Evolutionary conservation across 1,284 basidiomycete species (phyloP).

Genomic region (Rhizoctonia solani): DNA sequence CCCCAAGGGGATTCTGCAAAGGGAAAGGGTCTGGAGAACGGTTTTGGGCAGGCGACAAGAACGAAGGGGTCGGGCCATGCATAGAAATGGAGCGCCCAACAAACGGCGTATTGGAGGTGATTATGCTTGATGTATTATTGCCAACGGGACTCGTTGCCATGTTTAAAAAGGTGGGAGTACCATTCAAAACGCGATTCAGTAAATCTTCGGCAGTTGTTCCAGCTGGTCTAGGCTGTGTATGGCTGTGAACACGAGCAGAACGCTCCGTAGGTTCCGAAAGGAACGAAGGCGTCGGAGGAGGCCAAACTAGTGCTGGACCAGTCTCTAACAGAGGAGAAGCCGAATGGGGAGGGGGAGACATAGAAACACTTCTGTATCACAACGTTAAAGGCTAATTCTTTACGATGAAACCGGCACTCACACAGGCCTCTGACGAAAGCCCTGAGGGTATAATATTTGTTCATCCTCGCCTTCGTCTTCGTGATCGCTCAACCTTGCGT

Average conservation of each 20-base stretch:
- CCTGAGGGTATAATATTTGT: conserved; percentile 66
- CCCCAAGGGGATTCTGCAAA: too few relatives aligned
- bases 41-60: conserved; percentile 12
- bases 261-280: conserved; percentile 9
- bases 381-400: background rate
- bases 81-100: background rate
- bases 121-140: background rate
- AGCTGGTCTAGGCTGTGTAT: conserved; percentile 35
- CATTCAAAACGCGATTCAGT: conserved; percentile 58
- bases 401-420: background rate
- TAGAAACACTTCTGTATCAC: conserved; percentile 11
- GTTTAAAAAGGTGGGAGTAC: conserved; percentile 19
- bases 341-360: conserved; percentile 31
- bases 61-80: conserved; percentile 26
- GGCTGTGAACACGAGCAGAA: conserved; percentile 17
- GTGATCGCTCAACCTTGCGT: conserved; percentile 57
- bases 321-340: conserved; percentile 34
- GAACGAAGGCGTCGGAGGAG: conserved; percentile 37
- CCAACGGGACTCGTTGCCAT: background rate
- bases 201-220: conserved; percentile 65
- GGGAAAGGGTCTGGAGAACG: conserved; percentile 4
- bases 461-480: conserved; percentile 51
- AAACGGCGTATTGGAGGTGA: background rate
- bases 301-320: conserved; percentile 33
- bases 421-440: conserved; percentile 57